Conservation (phyloP, 805 yeast species). For the Candida qinlingensis region DNA sequence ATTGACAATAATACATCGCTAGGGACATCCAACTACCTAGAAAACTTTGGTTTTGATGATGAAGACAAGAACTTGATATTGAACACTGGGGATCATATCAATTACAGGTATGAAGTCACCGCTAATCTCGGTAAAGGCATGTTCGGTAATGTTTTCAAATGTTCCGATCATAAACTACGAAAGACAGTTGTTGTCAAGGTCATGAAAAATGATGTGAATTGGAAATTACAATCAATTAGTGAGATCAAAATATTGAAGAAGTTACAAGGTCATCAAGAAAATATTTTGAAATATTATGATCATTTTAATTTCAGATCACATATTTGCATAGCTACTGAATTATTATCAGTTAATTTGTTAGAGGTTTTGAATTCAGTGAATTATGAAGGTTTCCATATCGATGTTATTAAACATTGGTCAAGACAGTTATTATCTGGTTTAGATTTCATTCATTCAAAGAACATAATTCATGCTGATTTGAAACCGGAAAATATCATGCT, state of each 20-base stretch:
- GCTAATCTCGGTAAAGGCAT: slow-evolving; percentile 68
- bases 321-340: slow-evolving; percentile 74
- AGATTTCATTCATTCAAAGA: slow-evolving; percentile 47
- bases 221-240: slow-evolving; percentile 72
- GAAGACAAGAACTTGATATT: slow-evolving; percentile 54
- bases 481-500: slow-evolving; percentile 83
- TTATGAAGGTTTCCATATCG: slow-evolving; percentile 44
- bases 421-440: slow-evolving; percentile 56
- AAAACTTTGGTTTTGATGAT: slow-evolving; percentile 64
- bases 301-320: slow-evolving; percentile 80
- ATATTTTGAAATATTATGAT: slow-evolving; percentile 46
- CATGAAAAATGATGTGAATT: slow-evolving; percentile 64
- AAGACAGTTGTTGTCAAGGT: slow-evolving; percentile 67
- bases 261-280: slow-evolving; percentile 24
- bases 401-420: slow-evolving; percentile 40
- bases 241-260: slow-evolving; percentile 65
- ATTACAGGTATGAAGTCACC: slow-evolving; percentile 63
- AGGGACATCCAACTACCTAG: slow-evolving; percentile 4
- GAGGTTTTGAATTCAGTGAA: slow-evolving; percentile 47
- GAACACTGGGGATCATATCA: slow-evolving; percentile 61
- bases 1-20: slow-evolving; percentile 1
- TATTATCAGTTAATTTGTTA: slow-evolving; percentile 60
- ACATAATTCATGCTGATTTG: slow-evolving; percentile 76
- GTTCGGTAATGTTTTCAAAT: slow-evolving; percentile 72
- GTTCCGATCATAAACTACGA: slow-evolving; percentile 59